Percentiles rank a stretch among this genome's conserved stretches.
Conservation (phyloP, 2,329 filamentous ascomycete species). For the Fusarium decemcellulare region DNA sequence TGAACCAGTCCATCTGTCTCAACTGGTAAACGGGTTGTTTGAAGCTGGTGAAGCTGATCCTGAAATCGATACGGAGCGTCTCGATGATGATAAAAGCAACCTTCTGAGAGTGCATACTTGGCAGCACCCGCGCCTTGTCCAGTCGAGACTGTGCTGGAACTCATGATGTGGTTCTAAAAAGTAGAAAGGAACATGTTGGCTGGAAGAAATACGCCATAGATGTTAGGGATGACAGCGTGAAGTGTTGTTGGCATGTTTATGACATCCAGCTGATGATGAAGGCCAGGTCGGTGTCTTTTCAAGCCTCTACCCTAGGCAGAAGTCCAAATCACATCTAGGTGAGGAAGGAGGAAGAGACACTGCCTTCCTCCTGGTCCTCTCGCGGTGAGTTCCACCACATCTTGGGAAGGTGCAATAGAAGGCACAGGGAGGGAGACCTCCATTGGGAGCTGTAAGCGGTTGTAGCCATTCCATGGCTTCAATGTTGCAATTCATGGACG, state of each 20-base stretch:
- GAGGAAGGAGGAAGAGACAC: not conserved
- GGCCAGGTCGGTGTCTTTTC: not conserved
- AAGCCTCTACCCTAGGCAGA: not conserved
- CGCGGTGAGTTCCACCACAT: not conserved
- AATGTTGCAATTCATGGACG: no score
- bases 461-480: no score
- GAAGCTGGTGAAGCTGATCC: constrained; percentile 40
- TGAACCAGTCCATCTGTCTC: constrained; percentile 36
- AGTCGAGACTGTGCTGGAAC: constrained; percentile 1
- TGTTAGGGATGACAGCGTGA: not conserved
- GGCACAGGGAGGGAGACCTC: no score
- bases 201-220: not conserved
- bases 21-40: constrained; percentile 17
- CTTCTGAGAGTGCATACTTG: constrained; percentile 45
- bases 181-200: not conserved
- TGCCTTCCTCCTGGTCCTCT: not conserved
- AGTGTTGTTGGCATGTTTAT: not conserved
- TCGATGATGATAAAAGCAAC: constrained; percentile 47
- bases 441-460: no score
- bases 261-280: not conserved
- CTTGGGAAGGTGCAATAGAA: not conserved
- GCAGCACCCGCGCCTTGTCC: constrained; percentile 30
- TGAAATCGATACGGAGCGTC: constrained; percentile 47
- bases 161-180: constrained; percentile 11
- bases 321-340: not conserved